These are phyloP conservation scores for Cladosporium sp. DNA, from an alignment of 2,329 filamentous ascomycete genomes.

Conservation along the genomic window DNA sequence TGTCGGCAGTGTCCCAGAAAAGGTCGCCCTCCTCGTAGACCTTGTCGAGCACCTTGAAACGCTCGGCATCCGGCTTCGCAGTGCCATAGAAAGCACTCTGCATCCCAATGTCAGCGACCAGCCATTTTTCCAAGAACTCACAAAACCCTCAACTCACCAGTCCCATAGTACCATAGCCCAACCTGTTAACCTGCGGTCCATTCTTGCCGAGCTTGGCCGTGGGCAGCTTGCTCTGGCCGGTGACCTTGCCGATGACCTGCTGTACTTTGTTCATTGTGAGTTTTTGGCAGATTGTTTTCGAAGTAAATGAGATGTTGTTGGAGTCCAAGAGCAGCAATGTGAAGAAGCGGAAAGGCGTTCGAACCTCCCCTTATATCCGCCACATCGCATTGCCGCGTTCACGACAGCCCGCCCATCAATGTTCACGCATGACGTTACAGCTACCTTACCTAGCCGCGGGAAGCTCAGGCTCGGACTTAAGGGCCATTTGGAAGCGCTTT, in stretches of 20 bases:
- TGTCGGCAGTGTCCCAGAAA: constrained; percentile 45
- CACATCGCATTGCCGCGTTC: too few relatives aligned
- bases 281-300: not conserved
- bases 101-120: not conserved
- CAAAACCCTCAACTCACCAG: constrained; percentile 20
- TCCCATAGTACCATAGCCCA: constrained; percentile 53
- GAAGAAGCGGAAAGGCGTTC: not conserved
- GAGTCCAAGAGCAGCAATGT: not conserved
- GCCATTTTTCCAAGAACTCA: too few relatives aligned
- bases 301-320: not conserved
- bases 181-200: constrained; percentile 45
- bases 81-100: constrained; percentile 40
- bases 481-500: too few relatives aligned
- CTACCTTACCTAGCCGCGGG: too few relatives aligned
- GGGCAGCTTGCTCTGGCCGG: constrained; percentile 28
- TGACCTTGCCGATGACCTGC: constrained; percentile 14
- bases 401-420: too few relatives aligned
- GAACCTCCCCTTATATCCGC: not conserved
- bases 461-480: too few relatives aligned
- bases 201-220: constrained; percentile 46
- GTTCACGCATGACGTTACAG: too few relatives aligned
- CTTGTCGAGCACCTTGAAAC: constrained; percentile 47
- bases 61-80: constrained; percentile 45
- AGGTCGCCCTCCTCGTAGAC: constrained; percentile 45
- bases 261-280: constrained; percentile 14